Base-by-base conservation (phyloP, 2,329 filamentous ascomycete species). In the Daldinia eschscholtzii region DNA sequence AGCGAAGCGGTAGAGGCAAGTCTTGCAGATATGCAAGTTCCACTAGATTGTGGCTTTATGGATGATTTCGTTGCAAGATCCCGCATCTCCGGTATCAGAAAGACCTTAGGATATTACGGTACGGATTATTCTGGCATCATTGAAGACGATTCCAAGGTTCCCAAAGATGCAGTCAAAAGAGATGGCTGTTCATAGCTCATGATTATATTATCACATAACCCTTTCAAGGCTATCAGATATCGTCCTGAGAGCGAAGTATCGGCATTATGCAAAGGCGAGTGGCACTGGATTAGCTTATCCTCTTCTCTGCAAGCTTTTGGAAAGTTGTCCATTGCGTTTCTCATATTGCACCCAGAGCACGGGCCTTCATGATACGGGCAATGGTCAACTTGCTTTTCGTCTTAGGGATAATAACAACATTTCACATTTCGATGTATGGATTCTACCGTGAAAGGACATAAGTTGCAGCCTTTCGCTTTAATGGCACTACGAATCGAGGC, bases 1-100 rank as follows among this genome's bases (percentile, higher is more conserved):
- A 12, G 48, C 7, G 53, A 72, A 30, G 50, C 67, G 0, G 58
- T 72, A 0, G 33, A 20, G 2, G 28, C 28, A 20, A 71, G 46
- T 7, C 26, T 52, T 26, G 46, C 15, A 52, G 18, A 52, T 18
- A 33, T 52, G 13, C 26, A 15, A 52, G 13, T 52, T 12, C 46
- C 46, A 4, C 46, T 52, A 7, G 26, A 33, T 18, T 15, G 15
- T 28, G 13, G 6, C 23, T 50, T 50, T 9, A 4, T 10, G 6
- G 10, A 7, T 30, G 46, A 18, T 10, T 50, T 50, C 13, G 15
- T 30, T 4, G 6, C 13, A 4, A 52, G 46, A 33, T 26, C 46
- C 28, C 46, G 15, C 28, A 7, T 52, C 46, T 52, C 46, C 26
- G 46, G 46, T n/a, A 10, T 52, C 26, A 33, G 7, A 12, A 33